phyloP scores from a whole-genome alignment of 2,329 filamentous ascomycete genomes.

The Gnomoniopsis smithogilvyi region DNA sequence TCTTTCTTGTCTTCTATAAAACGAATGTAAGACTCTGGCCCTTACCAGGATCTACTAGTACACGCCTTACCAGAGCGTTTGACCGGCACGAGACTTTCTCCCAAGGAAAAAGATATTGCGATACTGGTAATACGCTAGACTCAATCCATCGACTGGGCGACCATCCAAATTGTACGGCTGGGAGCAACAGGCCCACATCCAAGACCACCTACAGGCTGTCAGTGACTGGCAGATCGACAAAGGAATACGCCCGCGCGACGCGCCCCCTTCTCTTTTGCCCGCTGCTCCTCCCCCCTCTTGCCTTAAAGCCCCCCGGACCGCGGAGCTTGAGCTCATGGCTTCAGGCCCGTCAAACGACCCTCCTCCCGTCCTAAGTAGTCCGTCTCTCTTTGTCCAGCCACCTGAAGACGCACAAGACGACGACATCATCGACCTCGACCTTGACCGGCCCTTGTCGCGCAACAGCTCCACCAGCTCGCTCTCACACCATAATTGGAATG shows the following conservation, averaged over 20 bases:
- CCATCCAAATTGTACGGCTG: too few species aligned
- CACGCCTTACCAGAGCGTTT: too few species aligned
- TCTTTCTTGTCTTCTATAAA: too few species aligned
- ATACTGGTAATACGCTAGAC: slow-evolving; percentile 16
- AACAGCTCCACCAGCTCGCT: slow-evolving; percentile 19
- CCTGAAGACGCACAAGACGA: slow-evolving; percentile 34
- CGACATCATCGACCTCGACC: slow-evolving; percentile 21
- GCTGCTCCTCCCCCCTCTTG: not conserved
- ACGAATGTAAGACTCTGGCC: too few species aligned
- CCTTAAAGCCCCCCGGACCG: not conserved
- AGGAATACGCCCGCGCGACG: not conserved
- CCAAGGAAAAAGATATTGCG: too few species aligned
- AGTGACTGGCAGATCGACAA: slow-evolving; percentile 6
- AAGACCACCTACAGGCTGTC: too few species aligned
- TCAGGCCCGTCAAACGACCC: slow-evolving; percentile 55
- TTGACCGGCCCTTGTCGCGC: slow-evolving; percentile 23
- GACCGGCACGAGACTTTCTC: too few species aligned
- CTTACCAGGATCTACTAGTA: too few species aligned
- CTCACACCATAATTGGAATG: slow-evolving; percentile 15
- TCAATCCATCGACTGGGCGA: slow-evolving; percentile 9
- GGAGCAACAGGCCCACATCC: slow-evolving; percentile 4
- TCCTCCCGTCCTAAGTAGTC: slow-evolving; percentile 63
- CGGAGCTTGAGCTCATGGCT: slow-evolving; percentile 44
- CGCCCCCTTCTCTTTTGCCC: not conserved
- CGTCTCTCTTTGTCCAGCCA: slow-evolving; percentile 45